Conservation (phyloP, 2,329 filamentous ascomycete species). For the Cladosporium cucumerinum region DNA sequence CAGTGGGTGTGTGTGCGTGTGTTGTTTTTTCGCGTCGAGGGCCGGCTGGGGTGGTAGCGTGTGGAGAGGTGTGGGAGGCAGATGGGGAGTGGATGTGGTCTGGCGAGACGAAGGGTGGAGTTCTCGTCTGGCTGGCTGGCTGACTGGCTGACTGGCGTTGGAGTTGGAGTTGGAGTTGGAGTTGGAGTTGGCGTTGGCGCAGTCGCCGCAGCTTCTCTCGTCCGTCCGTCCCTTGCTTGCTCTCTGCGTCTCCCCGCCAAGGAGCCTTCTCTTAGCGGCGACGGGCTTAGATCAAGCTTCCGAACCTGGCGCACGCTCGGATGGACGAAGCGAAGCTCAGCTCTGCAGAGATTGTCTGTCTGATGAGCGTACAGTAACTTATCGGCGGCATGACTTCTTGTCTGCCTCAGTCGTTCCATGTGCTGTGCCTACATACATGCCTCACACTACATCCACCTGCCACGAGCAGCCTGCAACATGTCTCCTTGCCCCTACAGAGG, state of each 20-base stretch:
- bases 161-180: too few species aligned
- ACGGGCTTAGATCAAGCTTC: neutral
- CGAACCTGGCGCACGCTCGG: neutral
- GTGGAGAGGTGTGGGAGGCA: slow-evolving; percentile 1
- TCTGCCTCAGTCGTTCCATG: neutral
- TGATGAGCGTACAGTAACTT: neutral
- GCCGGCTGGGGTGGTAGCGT: neutral
- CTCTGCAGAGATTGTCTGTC: neutral
- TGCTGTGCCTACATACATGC: neutral
- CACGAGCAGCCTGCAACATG: neutral
- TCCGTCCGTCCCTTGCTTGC: neutral
- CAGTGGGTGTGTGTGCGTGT: neutral
- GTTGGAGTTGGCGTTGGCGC: neutral
- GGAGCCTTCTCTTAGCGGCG: neutral
- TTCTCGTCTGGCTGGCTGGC: neutral
- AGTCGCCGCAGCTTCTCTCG: neutral
- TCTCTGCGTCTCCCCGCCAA: neutral
- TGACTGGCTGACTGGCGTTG: too few species aligned
- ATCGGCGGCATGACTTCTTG: neutral
- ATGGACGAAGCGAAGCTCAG: neutral
- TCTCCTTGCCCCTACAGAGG: neutral
- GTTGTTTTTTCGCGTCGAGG: neutral
- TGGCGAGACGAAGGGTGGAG: neutral
- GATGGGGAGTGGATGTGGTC: neutral
- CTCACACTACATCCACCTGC: neutral